A percentile compares a stretch with the other conserved stretches of the same genome.
Evolutionary conservation across 192 early-diverging fungal genomes (phyloP).

Genomic region (Phycomyces nitens): DNA sequence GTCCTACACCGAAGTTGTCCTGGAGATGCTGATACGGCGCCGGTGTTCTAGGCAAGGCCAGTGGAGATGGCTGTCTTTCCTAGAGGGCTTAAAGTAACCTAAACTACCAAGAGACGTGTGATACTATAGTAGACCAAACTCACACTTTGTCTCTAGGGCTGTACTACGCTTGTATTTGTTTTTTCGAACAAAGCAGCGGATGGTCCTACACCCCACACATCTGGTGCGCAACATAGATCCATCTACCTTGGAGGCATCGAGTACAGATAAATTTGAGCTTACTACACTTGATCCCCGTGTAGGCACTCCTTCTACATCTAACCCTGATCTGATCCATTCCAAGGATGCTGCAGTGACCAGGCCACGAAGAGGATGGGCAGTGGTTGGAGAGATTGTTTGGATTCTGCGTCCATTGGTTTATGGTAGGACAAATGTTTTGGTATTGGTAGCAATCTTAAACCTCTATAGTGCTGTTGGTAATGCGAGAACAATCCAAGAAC

Average conservation of each 20-base stretch:
- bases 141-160: too few relatives aligned
- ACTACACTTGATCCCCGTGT: conserved; percentile 17
- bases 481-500: not conserved
- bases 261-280: conserved; percentile 17
- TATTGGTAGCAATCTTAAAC: too few relatives aligned
- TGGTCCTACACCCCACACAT: conserved; percentile 23
- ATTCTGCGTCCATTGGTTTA: conserved; percentile 24
- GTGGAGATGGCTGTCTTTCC: conserved; percentile 13
- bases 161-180: conserved; percentile 12
- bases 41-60: conserved; percentile 9
- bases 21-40: conserved; percentile 18
- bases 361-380: not conserved
- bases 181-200: conserved; percentile 3
- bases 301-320: conserved; percentile 4
- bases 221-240: conserved; percentile 22
- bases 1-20: conserved; percentile 22
- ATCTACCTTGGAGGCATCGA: conserved; percentile 9
- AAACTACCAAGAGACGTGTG: too few relatives aligned
- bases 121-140: too few relatives aligned
- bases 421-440: conserved; percentile 6
- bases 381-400: conserved; percentile 22
- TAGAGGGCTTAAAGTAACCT: conserved; percentile 24
- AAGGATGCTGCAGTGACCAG: not conserved
- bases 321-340: not conserved
- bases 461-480: conserved; percentile 7